Percentiles rank a stretch among this genome's conserved stretches.
Evolutionary conservation across 2,329 filamentous ascomycete genomes (phyloP).

Genomic region (Stemphylium beticola): DNA sequence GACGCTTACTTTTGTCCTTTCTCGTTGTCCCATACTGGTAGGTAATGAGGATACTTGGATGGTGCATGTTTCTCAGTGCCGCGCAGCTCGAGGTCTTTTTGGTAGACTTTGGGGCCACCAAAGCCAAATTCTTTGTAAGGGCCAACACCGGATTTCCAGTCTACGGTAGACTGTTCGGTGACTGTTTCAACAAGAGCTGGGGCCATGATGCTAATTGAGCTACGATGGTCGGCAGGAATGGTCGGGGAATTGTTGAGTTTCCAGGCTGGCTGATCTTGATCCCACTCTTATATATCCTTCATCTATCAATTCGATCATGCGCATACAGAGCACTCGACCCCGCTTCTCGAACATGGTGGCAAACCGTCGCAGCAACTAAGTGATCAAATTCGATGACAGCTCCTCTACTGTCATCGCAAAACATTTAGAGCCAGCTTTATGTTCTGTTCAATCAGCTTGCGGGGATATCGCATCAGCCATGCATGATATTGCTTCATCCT

Average conservation of each 20-base stretch:
- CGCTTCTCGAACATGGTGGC: background rate
- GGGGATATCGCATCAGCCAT: conserved; percentile 38
- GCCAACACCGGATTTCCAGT: conserved; percentile 44
- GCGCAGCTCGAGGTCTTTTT: conserved; percentile 60
- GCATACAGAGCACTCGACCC: background rate
- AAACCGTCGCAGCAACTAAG: background rate
- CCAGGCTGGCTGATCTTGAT: background rate
- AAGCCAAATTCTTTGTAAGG: conserved; percentile 53
- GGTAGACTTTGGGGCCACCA: conserved; percentile 51
- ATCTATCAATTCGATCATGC: background rate
- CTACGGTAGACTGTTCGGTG: conserved; percentile 28
- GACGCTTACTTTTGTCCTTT: conserved; percentile 18
- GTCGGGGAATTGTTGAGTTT: background rate
- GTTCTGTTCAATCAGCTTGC: conserved; percentile 27
- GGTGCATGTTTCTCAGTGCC: conserved; percentile 61
- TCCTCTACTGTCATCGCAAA: conserved; percentile 1
- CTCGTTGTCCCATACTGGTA: conserved; percentile 73
- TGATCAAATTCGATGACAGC: conserved; percentile 6
- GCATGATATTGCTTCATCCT: conserved; percentile 36
- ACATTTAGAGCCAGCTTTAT: background rate
- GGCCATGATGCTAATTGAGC: conserved; percentile 45
- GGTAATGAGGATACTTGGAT: conserved; percentile 73
- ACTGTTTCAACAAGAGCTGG: conserved; percentile 51
- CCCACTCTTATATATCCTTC: background rate
- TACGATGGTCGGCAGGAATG: background rate